Evolutionary conservation across 2,329 filamentous ascomycete genomes (phyloP).

Genomic region (Penicillium digitatum): DNA sequence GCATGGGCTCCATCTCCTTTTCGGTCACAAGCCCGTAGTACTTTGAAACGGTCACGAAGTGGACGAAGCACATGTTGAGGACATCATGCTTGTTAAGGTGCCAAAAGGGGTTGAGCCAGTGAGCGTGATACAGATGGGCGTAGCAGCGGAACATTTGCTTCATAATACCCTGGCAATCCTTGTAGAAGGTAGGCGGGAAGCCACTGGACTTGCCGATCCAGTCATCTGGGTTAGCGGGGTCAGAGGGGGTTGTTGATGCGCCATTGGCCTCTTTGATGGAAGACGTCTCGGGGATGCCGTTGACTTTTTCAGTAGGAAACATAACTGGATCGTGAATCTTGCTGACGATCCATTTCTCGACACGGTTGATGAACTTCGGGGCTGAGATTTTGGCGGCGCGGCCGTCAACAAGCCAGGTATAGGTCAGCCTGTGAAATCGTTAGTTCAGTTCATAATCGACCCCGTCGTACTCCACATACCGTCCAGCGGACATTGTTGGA

Average conservation of each 20-base stretch:
- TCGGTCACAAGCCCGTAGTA: slow-evolving; percentile 80
- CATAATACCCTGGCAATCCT: slow-evolving; percentile 89
- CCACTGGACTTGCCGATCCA: slow-evolving; percentile 92
- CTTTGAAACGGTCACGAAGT: slow-evolving; percentile 76
- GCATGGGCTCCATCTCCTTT: slow-evolving; percentile 92
- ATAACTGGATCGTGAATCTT: slow-evolving; percentile 88
- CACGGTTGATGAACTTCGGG: slow-evolving; percentile 87
- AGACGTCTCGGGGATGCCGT: slow-evolving; percentile 55
- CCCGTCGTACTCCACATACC: slow-evolving; percentile 57
- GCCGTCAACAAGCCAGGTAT: slow-evolving; percentile 90
- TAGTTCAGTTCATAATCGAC: slow-evolving; percentile 13
- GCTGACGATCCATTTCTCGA: slow-evolving; percentile 95
- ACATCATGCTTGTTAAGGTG: slow-evolving; percentile 68
- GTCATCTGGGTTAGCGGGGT: slow-evolving; percentile 53
- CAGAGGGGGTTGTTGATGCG: slow-evolving; percentile 12
- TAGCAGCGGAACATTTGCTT: slow-evolving; percentile 99
- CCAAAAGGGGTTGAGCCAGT: slow-evolving; percentile 81
- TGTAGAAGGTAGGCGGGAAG: slow-evolving; percentile 84
- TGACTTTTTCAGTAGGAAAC: slow-evolving; percentile 80
- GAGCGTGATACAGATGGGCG: slow-evolving; percentile 94
- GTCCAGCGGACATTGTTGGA: slow-evolving; percentile 89
- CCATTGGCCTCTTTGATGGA: slow-evolving; percentile 51
- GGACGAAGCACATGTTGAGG: slow-evolving; percentile 81
- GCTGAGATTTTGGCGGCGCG: slow-evolving; percentile 89
- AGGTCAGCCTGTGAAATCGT: slow-evolving; percentile 66